These are phyloP conservation scores for Isoetes taiwanensis DNA, from an alignment of 75 land plant genomes.

Conservation along the genomic window DNA sequence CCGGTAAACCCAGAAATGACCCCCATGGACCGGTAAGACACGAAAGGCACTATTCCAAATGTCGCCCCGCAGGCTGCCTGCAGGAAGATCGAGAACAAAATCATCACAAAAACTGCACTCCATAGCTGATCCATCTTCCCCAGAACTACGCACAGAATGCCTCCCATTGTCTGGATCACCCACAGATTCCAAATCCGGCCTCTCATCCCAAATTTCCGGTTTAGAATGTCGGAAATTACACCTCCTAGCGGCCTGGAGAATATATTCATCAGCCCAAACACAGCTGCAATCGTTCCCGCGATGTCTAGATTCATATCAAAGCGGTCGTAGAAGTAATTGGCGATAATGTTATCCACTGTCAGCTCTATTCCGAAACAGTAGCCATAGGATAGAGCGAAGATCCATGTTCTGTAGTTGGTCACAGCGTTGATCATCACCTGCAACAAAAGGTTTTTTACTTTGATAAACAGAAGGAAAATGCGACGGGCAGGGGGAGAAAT, in stretches of 20 bases:
- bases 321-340: constrained; percentile 60
- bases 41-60: constrained; percentile 69
- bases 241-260: constrained; percentile 65
- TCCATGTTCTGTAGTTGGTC: constrained; percentile 60
- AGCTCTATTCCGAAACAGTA: constrained; percentile 65
- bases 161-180: constrained; percentile 64
- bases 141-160: constrained; percentile 46
- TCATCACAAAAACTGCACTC: constrained; percentile 40
- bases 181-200: constrained; percentile 68
- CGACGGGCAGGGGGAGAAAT: not conserved
- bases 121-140: constrained; percentile 33
- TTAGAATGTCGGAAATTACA: constrained; percentile 31
- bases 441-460: not conserved
- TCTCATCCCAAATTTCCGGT: constrained; percentile 43
- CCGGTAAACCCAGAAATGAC: constrained; percentile 63
- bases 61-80: constrained; percentile 71
- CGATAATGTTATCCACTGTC: constrained; percentile 47
- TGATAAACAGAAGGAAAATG: not conserved
- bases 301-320: constrained; percentile 50
- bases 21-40: constrained; percentile 62
- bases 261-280: constrained; percentile 55
- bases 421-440: constrained; percentile 48
- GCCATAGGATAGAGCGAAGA: constrained; percentile 52
- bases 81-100: constrained; percentile 61
- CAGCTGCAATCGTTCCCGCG: constrained; percentile 52